Evolutionary conservation across 306 rosid genomes (phyloP), one percentile per base, ranked within the genome.

Genomic region (Lathyrus aphaca): DNA sequence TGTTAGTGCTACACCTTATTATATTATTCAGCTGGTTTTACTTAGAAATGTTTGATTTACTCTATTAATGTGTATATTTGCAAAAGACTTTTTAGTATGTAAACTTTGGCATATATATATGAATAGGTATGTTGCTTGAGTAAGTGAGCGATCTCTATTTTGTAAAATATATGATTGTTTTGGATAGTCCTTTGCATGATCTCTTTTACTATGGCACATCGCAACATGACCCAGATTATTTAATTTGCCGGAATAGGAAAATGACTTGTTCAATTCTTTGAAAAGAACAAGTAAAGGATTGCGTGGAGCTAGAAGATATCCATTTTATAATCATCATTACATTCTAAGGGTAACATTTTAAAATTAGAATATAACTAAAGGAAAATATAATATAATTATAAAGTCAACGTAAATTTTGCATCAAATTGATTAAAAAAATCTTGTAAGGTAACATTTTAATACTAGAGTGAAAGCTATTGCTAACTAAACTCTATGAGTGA

Each of bases 11-110:
- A 29, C 30, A 2, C 3, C 3, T 30, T 30, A 30, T 30, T 30
- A 30, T 30, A 25, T 25, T 27, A 12, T 7, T 4, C 2, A 10
- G 3, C 14, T 51, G 5, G 54, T 51, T 51, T 51, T 51, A 5
- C n/a, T 9, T 57, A 7, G 30, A 15, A 19, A 48, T 48, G 2
- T 39, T 37, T 50, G 10, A 9, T 19, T 65, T 55, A 42, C 18
- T 54, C 3, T 66, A n/a, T 46, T 11, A 45, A 23, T 37, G 39
- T 9, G 37, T 38, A 38, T 49, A 62, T 73, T 39, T 53, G 49
- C 13, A 64, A 40, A 54, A 6, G 48, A 19, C 5, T 39, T 40
- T 19, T 54, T 69, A 1, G 45, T 35, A 10, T 55, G 62, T 45
- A 45, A 29, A 11, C 4, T 54, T 32, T 42, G 23, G 49, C 11